Percentiles rank a stretch among this genome's conserved stretches.
These are phyloP conservation scores for Aphanocladium album DNA, from an alignment of 2,329 filamentous ascomycete genomes.

Conservation along the genomic window DNA sequence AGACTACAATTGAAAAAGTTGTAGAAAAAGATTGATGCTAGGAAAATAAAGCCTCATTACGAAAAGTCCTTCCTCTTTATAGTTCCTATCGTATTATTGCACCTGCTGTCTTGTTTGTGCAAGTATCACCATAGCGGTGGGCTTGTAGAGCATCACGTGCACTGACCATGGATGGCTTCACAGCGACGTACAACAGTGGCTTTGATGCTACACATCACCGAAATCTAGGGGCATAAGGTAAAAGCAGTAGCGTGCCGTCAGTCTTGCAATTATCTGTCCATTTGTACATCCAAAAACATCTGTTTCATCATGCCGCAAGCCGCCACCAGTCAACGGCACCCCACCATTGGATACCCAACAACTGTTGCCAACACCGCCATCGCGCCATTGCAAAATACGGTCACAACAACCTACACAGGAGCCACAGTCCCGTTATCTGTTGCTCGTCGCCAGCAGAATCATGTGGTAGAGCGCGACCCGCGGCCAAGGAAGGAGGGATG, in stretches of 20 bases:
- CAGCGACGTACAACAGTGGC: not conserved
- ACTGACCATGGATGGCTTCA: not conserved
- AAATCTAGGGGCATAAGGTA: not conserved
- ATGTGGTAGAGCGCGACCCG: constrained; percentile 52
- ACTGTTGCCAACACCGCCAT: constrained; percentile 58
- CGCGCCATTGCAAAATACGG: constrained; percentile 55
- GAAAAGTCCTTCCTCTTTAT: no score
- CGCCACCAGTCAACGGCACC: not conserved
- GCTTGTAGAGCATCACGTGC: constrained; percentile 5
- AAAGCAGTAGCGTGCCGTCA: not conserved
- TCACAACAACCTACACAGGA: constrained; percentile 57
- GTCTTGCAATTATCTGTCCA: no score
- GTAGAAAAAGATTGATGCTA: not conserved
- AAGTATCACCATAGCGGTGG: constrained; percentile 3
- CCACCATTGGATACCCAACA: constrained; percentile 5
- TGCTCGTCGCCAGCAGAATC: constrained; percentile 47
- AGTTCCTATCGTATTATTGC: no score
- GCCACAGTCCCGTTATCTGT: constrained; percentile 62
- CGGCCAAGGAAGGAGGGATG: constrained; percentile 67
- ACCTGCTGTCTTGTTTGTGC: not conserved
- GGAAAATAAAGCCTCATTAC: no score
- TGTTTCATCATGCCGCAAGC: constrained; percentile 5
- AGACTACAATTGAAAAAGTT: not conserved
- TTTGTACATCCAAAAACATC: not conserved
- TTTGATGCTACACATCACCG: not conserved